Conservation (phyloP, 495 filamentous ascomycete species). For the Terfezia boudieri region DNA sequence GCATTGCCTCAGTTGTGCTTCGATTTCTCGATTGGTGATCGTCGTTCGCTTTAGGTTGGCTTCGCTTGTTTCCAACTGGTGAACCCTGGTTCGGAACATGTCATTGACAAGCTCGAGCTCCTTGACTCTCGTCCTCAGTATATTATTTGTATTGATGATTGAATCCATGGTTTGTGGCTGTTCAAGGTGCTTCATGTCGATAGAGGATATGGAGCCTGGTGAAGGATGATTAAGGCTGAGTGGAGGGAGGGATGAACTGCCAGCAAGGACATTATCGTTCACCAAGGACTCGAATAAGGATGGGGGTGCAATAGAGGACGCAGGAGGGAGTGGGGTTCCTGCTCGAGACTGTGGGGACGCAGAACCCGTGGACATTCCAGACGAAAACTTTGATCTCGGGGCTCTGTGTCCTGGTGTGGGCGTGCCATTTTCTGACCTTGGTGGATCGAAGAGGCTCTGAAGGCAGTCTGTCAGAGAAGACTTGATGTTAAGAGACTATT, state of each 20-base stretch:
- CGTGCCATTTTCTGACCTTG: slow-evolving; percentile 34
- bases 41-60: slow-evolving; percentile 38
- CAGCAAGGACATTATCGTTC: slow-evolving; percentile 37
- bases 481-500: background rate
- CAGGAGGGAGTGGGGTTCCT: slow-evolving; percentile 48
- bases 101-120: slow-evolving; percentile 94
- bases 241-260: slow-evolving; percentile 33
- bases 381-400: slow-evolving; percentile 40
- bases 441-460: slow-evolving; percentile 31
- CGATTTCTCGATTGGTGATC: slow-evolving; percentile 27
- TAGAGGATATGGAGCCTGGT: slow-evolving; percentile 30
- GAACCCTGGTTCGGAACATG: slow-evolving; percentile 69
- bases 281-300: slow-evolving; percentile 42
- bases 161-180: slow-evolving; percentile 61
- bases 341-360: slow-evolving; percentile 76
- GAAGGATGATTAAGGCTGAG: slow-evolving; percentile 17
- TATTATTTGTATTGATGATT: slow-evolving; percentile 51
- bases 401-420: slow-evolving; percentile 27
- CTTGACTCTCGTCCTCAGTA: slow-evolving; percentile 68
- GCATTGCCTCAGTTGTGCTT: slow-evolving; percentile 38
- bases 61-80: slow-evolving; percentile 61
- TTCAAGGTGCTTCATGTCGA: slow-evolving; percentile 54
- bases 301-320: slow-evolving; percentile 55
- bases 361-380: slow-evolving; percentile 38
- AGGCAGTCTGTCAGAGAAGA: slow-evolving; percentile 1